Evolutionary conservation across 139 green algal genomes (phyloP).

Genomic region (Mesotaenium endlicherianum): DNA sequence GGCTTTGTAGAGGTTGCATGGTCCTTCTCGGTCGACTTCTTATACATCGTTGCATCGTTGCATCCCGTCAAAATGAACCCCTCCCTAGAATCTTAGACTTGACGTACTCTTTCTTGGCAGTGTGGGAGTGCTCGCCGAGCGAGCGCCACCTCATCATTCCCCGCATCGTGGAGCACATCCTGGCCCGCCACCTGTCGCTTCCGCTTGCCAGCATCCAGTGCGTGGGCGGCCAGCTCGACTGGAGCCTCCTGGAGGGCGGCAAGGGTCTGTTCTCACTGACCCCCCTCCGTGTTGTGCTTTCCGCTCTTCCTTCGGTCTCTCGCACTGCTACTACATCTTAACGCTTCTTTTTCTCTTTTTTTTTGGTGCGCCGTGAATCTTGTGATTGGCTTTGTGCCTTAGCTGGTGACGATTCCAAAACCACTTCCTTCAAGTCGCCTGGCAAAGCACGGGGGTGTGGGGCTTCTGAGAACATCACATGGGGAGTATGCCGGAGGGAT

Average conservation of each 20-base stretch:
- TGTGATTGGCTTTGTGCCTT: background rate
- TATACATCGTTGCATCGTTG: too few relatives aligned
- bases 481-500: too few relatives aligned
- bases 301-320: too few relatives aligned
- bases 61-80: too few relatives aligned
- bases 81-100: background rate
- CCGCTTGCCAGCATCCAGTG: background rate
- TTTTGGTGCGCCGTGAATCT: too few relatives aligned
- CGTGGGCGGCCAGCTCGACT: constrained; percentile 40
- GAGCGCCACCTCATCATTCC: constrained; percentile 40
- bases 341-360: too few relatives aligned
- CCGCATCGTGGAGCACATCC: constrained; percentile 14
- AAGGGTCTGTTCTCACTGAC: constrained; percentile 23
- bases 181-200: constrained; percentile 31
- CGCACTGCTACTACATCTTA: too few relatives aligned
- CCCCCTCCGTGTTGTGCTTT: background rate
- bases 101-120: background rate
- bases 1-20: too few relatives aligned
- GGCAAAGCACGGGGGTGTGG: too few relatives aligned
- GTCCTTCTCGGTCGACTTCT: too few relatives aligned
- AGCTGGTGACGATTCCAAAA: background rate
- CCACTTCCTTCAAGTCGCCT: too few relatives aligned
- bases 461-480: too few relatives aligned
- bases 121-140: constrained; percentile 40
- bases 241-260: background rate